These are phyloP conservation scores for Phaeoacremonium minimum DNA, from an alignment of 2,329 filamentous ascomycete species.

Conservation along the genomic window DNA sequence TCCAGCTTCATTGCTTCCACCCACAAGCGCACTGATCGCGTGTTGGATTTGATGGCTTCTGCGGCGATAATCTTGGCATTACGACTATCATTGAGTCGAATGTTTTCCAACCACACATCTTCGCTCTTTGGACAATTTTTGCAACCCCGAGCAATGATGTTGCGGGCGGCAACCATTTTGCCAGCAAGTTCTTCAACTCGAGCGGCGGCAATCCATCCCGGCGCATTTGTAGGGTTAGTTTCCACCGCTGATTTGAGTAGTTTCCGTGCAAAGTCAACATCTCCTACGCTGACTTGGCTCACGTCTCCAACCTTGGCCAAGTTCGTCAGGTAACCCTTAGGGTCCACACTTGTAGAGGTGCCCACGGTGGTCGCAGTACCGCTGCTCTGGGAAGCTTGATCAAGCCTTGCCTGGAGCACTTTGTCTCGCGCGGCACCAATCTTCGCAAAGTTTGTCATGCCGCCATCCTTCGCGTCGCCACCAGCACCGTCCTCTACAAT, in stretches of 20 bases:
- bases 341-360: conserved; percentile 86
- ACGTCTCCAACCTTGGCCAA: conserved; percentile 76
- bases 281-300: conserved; percentile 82
- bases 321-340: conserved; percentile 92
- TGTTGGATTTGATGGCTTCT: conserved; percentile 87
- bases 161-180: conserved; percentile 84
- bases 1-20: conserved; percentile 94
- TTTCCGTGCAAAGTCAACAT: conserved; percentile 89
- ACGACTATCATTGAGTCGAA: conserved; percentile 83
- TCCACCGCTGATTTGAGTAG: conserved; percentile 96
- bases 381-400: conserved; percentile 75
- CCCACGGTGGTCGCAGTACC: conserved; percentile 66
- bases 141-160: conserved; percentile 82
- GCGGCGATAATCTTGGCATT: conserved; percentile 96
- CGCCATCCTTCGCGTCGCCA: conserved; percentile 64
- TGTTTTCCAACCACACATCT: conserved; percentile 94
- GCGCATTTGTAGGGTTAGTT: conserved; percentile 90
- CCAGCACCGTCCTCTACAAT: conserved; percentile 72
- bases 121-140: conserved; percentile 90
- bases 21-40: conserved; percentile 85
- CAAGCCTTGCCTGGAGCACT: conserved; percentile 88
- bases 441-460: conserved; percentile 96
- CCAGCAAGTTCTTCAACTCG: conserved; percentile 89
- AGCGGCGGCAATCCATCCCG: conserved; percentile 93
- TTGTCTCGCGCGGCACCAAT: conserved; percentile 96